Conservation (phyloP, 345 rosid genomes). For the Populus tremula region DNA sequence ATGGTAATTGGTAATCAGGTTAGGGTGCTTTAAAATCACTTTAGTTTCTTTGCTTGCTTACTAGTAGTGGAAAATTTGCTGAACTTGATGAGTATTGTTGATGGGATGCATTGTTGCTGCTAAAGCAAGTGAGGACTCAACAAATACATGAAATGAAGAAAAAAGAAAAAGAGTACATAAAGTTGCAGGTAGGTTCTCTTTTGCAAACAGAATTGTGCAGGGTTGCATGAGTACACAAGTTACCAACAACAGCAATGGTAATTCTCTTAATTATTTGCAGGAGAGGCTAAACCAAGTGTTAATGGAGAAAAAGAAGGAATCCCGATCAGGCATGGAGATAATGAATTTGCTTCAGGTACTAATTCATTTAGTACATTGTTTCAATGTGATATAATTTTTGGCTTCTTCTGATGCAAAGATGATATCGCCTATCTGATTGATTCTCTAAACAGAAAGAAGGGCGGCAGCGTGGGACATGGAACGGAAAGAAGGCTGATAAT, state of each 20-base stretch:
- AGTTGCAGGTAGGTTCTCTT: slow-evolving; percentile 63
- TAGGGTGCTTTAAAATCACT: slow-evolving; percentile 3
- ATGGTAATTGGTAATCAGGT: slow-evolving; percentile 99
- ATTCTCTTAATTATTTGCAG: slow-evolving; percentile 34
- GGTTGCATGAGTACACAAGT: background rate
- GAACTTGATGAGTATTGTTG: slow-evolving; percentile 12
- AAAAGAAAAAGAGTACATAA: slow-evolving; percentile 92
- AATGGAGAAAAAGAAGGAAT: slow-evolving; percentile 99
- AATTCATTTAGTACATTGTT: background rate
- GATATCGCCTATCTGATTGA: background rate
- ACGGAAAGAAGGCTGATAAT: slow-evolving; percentile 90
- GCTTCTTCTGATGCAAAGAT: background rate
- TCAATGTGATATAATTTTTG: background rate
- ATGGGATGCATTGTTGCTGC: slow-evolving; percentile 22
- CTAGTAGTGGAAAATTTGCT: background rate
- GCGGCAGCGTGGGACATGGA: slow-evolving; percentile 97
- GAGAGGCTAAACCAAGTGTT: slow-evolving; percentile 94
- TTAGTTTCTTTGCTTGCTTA: background rate
- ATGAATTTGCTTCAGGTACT: slow-evolving; percentile 96
- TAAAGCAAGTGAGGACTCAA: slow-evolving; percentile 95
- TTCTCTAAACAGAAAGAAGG: slow-evolving; percentile 80
- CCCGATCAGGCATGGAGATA: slow-evolving; percentile 96
- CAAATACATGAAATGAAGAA: slow-evolving; percentile 97
- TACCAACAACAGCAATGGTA: no score
- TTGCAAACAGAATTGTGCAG: no score